Evolutionary conservation across 108 stramenopile genomes (phyloP).

Genomic region (Aurantiochytrium sp.): DNA sequence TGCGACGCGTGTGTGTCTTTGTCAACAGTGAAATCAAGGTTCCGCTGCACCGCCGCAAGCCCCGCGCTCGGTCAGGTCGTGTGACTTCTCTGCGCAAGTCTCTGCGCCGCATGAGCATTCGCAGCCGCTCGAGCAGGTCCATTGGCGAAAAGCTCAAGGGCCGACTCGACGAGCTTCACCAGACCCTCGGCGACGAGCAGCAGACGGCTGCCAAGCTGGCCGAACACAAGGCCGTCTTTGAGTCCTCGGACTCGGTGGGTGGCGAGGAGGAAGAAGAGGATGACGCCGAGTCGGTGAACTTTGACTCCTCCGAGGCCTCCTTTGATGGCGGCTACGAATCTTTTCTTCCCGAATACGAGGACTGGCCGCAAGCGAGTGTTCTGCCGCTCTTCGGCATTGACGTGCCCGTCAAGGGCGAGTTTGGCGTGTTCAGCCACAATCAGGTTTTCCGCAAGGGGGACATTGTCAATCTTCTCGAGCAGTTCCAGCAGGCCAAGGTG

Average conservation of each 20-base stretch:
- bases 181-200: no score
- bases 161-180: no score
- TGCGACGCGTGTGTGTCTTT: neutral
- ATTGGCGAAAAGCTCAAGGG: no score
- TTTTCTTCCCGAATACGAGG: neutral
- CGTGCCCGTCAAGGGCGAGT: neutral
- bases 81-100: neutral
- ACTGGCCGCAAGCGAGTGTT: neutral
- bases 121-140: neutral
- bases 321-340: neutral
- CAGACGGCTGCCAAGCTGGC: no score
- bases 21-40: neutral
- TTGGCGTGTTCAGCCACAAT: neutral
- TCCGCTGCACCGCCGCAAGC: neutral
- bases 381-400: conserved; percentile 6
- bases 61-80: neutral
- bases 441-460: neutral
- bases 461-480: neutral
- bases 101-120: neutral
- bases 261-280: neutral
- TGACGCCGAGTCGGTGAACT: neutral
- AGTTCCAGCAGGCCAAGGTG: neutral
- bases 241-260: no score
- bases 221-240: no score
- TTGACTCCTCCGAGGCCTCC: neutral